Evolutionary conservation across 1,139 yeast species (phyloP), one percentile per base, ranked within the genome.

Genomic region (Scheffersomyces segobiensis): DNA sequence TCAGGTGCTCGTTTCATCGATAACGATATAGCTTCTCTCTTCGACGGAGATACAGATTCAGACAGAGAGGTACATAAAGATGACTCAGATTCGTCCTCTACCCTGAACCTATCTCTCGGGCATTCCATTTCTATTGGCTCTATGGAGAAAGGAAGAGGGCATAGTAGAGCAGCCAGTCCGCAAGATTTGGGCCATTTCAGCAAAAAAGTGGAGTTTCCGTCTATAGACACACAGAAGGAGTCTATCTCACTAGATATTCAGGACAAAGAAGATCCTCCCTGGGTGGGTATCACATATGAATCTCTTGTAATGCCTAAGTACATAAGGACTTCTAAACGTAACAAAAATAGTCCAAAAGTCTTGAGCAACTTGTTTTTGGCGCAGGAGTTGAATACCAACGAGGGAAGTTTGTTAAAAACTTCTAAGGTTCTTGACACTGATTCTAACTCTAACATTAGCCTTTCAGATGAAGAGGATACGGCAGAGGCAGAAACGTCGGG

Each of bases 321-420:
- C 66, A 73, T 86, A 53, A 83, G 80, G 65, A 72, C 81, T 3
- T 76, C 78, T 60, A 78, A 80, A 60, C 81, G 78, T 59, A 76
- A 80, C 59, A 79, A 76, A 58, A 74, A 73, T 55, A 76, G 85
- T 53, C 80, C 86, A 2, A 75, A 73, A 47, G 70, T 76, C 50
- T 75, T 87, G 60, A 83, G 83, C 63, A 77, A 88, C 59, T 70
- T 92, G 54, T 91, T 93, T 64, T 74, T 92, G 52, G 96, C 97
- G 0, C 98, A 93, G 71, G 96, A 92, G 71, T 75, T 93, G 60
- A 77, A 79, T 58, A 69, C 67, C 14, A 55, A 52, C 20, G 53
- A 52, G 19, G 57, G 54, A 10, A 19, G 21, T 18, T 14, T 20
- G 8, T 22, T 10, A 22, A 6, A 20, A 22, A 8, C 49, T 39